phyloP scores from a whole-genome alignment of 1,284 basidiomycete genomes.

The Ceratobasidium sp. region DNA sequence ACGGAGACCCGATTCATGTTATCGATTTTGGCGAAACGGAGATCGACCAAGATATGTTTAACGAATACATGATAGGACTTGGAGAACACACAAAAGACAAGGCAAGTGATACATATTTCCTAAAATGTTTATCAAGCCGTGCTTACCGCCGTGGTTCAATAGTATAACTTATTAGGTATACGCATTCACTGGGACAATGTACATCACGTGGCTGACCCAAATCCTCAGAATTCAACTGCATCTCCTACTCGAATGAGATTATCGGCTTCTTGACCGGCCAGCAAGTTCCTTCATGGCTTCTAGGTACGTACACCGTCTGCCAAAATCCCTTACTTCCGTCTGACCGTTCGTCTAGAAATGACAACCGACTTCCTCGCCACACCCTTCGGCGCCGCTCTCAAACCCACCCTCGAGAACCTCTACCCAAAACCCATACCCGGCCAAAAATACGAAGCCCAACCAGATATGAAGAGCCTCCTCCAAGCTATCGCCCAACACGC shows the following conservation, averaged over 20 bases:
- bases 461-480: constrained; percentile 55
- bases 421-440: constrained; percentile 67
- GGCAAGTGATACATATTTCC: constrained; percentile 60
- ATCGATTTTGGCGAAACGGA: constrained; percentile 86
- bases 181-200: constrained; percentile 54
- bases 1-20: constrained; percentile 81
- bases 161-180: constrained; percentile 87
- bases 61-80: constrained; percentile 83
- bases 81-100: constrained; percentile 86
- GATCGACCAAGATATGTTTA: constrained; percentile 85
- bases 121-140: neutral
- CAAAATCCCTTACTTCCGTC: neutral
- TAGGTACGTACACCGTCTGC: constrained; percentile 60
- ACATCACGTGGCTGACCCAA: constrained; percentile 28
- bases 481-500: constrained; percentile 15
- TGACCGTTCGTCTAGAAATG: constrained; percentile 68
- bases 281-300: constrained; percentile 83
- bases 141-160: constrained; percentile 8
- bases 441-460: constrained; percentile 51
- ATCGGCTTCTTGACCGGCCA: constrained; percentile 85
- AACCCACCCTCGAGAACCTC: constrained; percentile 91
- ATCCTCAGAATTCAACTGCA: constrained; percentile 83
- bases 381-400: constrained; percentile 85
- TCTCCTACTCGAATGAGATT: constrained; percentile 90
- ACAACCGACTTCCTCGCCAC: constrained; percentile 92